Evolutionary conservation across 192 early-diverging fungal genomes (phyloP).

Genomic region (Podila verticillata): DNA sequence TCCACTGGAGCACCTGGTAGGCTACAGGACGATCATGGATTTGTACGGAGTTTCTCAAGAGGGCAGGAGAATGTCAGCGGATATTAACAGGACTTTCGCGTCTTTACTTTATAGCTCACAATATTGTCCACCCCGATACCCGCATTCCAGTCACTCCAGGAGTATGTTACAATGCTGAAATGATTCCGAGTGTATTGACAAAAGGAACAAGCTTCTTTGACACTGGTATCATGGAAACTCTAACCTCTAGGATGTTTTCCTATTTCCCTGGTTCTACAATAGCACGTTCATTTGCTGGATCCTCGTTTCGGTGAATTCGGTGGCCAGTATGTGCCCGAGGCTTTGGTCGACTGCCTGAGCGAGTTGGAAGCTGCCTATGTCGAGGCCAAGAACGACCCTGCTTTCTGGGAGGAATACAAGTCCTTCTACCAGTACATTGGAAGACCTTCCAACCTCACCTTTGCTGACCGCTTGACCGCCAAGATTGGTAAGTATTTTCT

Average conservation of each 20-base stretch:
- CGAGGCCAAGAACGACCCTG: slow-evolving; percentile 82
- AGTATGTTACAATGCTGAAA: slow-evolving; percentile 13
- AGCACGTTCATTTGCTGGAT: slow-evolving; percentile 66
- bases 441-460: slow-evolving; percentile 87
- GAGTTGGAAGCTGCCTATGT: slow-evolving; percentile 91
- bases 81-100: not conserved
- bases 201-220: not conserved
- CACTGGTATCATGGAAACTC: not conserved
- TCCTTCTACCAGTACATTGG: slow-evolving; percentile 93
- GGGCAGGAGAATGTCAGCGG: not conserved
- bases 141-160: slow-evolving; percentile 37
- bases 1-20: slow-evolving; percentile 46
- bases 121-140: slow-evolving; percentile 27
- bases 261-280: not conserved
- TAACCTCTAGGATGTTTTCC: too few species aligned
- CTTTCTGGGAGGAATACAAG: slow-evolving; percentile 94
- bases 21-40: not conserved
- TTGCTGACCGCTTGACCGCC: slow-evolving; percentile 87
- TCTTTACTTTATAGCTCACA: slow-evolving; percentile 5
- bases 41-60: not conserved
- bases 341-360: slow-evolving; percentile 93
- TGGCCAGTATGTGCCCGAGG: slow-evolving; percentile 97
- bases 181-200: not conserved
- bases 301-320: slow-evolving; percentile 95
- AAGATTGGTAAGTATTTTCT: slow-evolving; percentile 47